These are phyloP conservation scores for Dichotomopilus funicola DNA, from an alignment of 2,329 filamentous ascomycete genomes.

Conservation along the genomic window DNA sequence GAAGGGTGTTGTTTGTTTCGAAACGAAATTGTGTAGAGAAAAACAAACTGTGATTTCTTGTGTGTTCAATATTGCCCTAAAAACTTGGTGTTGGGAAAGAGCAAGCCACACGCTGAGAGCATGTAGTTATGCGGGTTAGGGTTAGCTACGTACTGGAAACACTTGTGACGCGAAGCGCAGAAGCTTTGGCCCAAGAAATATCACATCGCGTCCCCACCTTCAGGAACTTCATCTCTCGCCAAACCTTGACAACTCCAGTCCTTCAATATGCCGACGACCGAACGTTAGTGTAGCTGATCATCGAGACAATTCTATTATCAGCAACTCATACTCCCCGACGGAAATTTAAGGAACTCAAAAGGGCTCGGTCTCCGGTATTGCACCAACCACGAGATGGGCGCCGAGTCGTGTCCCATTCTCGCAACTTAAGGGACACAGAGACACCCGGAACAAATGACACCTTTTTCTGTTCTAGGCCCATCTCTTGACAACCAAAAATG, in stretches of 20 bases:
- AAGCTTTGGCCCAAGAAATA: too few relatives aligned
- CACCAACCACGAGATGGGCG: not conserved
- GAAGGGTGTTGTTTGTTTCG: too few relatives aligned
- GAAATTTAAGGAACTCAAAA: constrained; percentile 4
- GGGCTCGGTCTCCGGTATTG: constrained; percentile 2
- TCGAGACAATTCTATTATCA: not conserved
- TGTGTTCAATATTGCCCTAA: too few relatives aligned
- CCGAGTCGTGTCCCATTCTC: not conserved
- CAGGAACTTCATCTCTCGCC: not conserved
- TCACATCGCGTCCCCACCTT: not conserved
- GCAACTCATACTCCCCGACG: not conserved
- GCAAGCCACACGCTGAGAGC: too few relatives aligned
- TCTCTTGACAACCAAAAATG: constrained; percentile 8
- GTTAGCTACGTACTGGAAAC: too few relatives aligned
- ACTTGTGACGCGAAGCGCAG: too few relatives aligned
- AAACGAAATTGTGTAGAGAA: too few relatives aligned
- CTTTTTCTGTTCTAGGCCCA: constrained; percentile 5
- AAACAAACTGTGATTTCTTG: too few relatives aligned
- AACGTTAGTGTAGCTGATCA: not conserved
- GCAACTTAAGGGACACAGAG: not conserved
- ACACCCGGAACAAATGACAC: not conserved
- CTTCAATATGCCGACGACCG: too few relatives aligned
- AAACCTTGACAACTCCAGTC: not conserved
- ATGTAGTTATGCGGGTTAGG: too few relatives aligned
- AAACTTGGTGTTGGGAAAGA: too few relatives aligned